These are phyloP conservation scores for Brettanomyces naardenensis DNA, from an alignment of 805 yeast species.

Conservation along the genomic window DNA sequence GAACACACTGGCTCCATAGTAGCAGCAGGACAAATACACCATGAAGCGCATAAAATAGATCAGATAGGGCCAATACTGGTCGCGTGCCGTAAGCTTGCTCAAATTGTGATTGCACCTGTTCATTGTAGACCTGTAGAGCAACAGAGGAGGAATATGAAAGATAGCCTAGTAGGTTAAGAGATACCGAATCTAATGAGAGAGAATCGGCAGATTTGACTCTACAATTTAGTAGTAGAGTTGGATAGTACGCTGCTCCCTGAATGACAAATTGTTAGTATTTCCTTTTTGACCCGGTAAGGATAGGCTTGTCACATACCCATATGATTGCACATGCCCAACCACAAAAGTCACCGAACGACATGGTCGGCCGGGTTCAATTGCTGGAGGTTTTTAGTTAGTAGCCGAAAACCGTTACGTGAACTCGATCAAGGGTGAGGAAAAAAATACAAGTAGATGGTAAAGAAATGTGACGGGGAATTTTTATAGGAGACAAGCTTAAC, in stretches of 20 bases:
- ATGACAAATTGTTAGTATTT: neutral
- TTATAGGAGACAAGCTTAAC: too few species aligned
- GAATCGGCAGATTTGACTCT: slow-evolving; percentile 37
- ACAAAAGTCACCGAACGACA: slow-evolving; percentile 11
- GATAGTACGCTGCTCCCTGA: slow-evolving; percentile 42
- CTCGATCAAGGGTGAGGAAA: too few species aligned
- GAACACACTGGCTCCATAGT: slow-evolving; percentile 30
- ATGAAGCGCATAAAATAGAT: slow-evolving; percentile 39
- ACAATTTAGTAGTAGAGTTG: slow-evolving; percentile 36
- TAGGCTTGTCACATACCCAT: slow-evolving; percentile 18
- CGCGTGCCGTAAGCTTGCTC: slow-evolving; percentile 20
- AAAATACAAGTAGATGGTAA: too few species aligned
- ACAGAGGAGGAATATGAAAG: slow-evolving; percentile 34
- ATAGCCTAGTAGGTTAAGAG: slow-evolving; percentile 41
- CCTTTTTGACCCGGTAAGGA: too few species aligned
- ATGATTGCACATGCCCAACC: slow-evolving; percentile 24
- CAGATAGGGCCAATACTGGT: slow-evolving; percentile 37
- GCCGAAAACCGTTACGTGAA: too few species aligned
- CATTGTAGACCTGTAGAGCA: slow-evolving; percentile 31
- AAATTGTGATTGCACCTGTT: slow-evolving; percentile 26
- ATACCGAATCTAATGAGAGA: slow-evolving; percentile 39
- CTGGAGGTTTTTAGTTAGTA: too few species aligned
- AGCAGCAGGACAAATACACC: slow-evolving; percentile 35
- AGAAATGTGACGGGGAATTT: too few species aligned
- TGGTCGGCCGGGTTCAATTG: too few species aligned